Evolutionary conservation across 306 rosid genomes (phyloP).

Genomic region (Hippophae rhamnoides): DNA sequence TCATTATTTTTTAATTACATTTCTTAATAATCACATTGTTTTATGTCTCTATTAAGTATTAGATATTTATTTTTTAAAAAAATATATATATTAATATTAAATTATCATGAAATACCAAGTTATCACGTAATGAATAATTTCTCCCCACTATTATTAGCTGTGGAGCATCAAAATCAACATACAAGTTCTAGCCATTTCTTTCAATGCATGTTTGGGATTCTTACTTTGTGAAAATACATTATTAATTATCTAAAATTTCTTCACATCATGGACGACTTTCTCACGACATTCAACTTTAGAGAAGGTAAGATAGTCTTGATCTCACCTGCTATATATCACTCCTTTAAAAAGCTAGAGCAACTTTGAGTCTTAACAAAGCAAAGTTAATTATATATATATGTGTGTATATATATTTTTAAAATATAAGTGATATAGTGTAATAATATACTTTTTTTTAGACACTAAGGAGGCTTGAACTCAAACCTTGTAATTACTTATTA

Average conservation of each 20-base stretch:
- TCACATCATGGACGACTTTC: conserved; percentile 17
- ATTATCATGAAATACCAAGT: too few relatives aligned
- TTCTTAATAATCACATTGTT: too few relatives aligned
- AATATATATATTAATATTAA: too few relatives aligned
- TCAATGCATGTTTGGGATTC: background rate
- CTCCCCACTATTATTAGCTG: background rate
- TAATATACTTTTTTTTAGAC: background rate
- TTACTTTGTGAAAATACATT: background rate
- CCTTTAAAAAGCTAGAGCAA: conserved; percentile 27
- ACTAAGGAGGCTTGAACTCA: too few relatives aligned
- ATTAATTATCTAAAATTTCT: conserved; percentile 9
- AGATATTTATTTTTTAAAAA: too few relatives aligned
- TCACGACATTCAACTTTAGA: conserved; percentile 25
- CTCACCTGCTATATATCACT: conserved; percentile 20
- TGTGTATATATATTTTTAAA: background rate
- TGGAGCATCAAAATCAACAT: background rate
- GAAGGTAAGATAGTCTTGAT: conserved; percentile 14
- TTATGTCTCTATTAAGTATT: too few relatives aligned
- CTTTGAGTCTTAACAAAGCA: conserved; percentile 55
- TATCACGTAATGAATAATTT: too few relatives aligned
- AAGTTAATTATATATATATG: conserved; percentile 24
- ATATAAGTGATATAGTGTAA: background rate
- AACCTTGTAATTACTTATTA: too few relatives aligned
- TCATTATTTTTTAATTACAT: too few relatives aligned
- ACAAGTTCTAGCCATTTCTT: background rate